Conservation (phyloP, 345 rosid species). For the Crucihimalaya himalaica region DNA sequence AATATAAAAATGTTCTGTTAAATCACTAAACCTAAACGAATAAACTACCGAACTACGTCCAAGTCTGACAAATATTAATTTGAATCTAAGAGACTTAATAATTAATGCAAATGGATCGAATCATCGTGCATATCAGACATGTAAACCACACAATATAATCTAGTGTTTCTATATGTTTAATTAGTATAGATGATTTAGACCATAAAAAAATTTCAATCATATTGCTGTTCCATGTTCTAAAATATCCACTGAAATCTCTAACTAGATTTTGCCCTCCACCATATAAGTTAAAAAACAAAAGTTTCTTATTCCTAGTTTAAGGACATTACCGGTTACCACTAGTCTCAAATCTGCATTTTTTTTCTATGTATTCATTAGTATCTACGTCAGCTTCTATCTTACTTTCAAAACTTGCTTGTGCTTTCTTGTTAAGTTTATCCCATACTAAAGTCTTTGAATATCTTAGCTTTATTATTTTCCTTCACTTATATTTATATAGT, state of each 20-base stretch:
- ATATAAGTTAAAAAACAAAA: not conserved
- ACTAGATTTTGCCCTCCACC: not conserved
- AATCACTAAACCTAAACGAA: not conserved
- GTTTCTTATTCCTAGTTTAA: not conserved
- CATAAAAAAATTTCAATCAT: not conserved
- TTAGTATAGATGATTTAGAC: not conserved
- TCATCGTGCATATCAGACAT: not conserved
- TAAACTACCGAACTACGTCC: not conserved
- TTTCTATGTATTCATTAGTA: not conserved
- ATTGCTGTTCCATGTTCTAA: not conserved
- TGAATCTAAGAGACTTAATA: not conserved
- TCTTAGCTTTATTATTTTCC: not conserved
- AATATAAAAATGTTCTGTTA: not conserved
- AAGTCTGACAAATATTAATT: not conserved
- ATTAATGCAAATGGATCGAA: not conserved
- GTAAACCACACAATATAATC: not conserved
- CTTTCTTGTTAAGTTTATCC: not conserved
- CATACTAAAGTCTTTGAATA: not conserved
- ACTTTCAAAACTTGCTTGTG: not conserved
- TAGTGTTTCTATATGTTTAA: not conserved
- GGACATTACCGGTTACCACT: not conserved
- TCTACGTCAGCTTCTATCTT: not conserved
- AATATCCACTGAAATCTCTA: not conserved
- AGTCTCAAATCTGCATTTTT: not conserved
- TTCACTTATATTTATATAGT: not conserved